Evolutionary conservation across 306 rosid species (phyloP), one percentile per base, ranked within the genome.

Genomic region (Prunus fruticosa): DNA sequence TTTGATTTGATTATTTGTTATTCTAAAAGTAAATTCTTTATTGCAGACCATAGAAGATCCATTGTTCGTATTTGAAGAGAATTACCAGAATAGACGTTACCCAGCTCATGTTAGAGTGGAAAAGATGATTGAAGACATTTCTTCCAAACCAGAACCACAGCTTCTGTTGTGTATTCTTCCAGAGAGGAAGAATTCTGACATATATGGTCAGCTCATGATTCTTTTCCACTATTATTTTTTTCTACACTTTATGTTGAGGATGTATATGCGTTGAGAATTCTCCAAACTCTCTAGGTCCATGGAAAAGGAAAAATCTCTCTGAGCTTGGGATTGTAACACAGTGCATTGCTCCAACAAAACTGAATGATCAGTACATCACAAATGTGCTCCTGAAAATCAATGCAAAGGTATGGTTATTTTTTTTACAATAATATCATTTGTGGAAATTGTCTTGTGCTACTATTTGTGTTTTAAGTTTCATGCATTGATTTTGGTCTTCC

Each of bases 91-190:
- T 19, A 64, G 23, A 46, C 69, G 41, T 11, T 49, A 58, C 0
- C 60, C 87, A 20, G 75, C 91, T 14, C 45, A 20, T 20, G 46
- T 53, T 4, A 75, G 91, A 52, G 87, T 87, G 18, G 74, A 73
- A 1, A 54, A 14, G 72, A 67, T 87, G 85, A 68, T 67, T 69
- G 60, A 4, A 7, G 3, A 0, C 16, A 0, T 84, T 8, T 27
- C 34, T 50, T 1, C 68, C 22, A 46, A 11, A 6, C 41, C 81
- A 4, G 14, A 18, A 0, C 3, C 3, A 9, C 84, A 75, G 6
- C 19, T 85, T 60, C 78, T 87, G 49, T 54, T 87, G 71, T 87
- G 91, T 68, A 80, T 87, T 78, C 87, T 87, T 64, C 79, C 88
- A 6, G 82, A 80, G 73, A 87, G 61, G 51, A 86, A 80, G 77